phyloP scores from a whole-genome alignment of 208 protist genomes.

The Herpetomonas tarakana region DNA sequence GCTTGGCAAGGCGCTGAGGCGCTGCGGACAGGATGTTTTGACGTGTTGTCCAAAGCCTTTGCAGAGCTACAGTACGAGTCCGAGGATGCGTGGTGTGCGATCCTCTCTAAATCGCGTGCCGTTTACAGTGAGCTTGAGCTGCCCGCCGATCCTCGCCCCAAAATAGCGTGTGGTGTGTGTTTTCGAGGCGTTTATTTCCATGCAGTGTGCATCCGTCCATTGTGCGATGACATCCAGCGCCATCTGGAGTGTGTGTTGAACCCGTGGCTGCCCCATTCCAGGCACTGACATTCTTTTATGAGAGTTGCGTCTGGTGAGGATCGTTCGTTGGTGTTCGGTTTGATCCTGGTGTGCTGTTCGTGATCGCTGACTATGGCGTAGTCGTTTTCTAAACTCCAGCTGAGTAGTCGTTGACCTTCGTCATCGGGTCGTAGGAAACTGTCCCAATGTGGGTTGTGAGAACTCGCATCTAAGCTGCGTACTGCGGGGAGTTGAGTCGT shows the following conservation, averaged over 20 bases:
- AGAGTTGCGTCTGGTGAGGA: too few relatives aligned
- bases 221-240: background rate
- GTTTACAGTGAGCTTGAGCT: background rate
- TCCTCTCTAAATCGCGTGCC: background rate
- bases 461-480: too few relatives aligned
- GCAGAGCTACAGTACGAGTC: background rate
- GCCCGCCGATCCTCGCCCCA: background rate
- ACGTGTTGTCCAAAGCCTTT: background rate
- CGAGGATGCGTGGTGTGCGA: background rate
- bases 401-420: too few relatives aligned
- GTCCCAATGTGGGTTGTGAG: too few relatives aligned
- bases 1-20: background rate
- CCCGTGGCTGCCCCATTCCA: too few relatives aligned
- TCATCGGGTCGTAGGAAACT: too few relatives aligned
- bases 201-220: background rate
- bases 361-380: too few relatives aligned
- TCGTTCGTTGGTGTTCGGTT: too few relatives aligned
- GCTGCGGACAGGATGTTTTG: background rate
- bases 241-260: background rate
- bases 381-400: too few relatives aligned
- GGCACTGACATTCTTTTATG: too few relatives aligned
- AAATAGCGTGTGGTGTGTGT: background rate
- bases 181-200: background rate
- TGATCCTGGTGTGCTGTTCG: too few relatives aligned
- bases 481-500: too few relatives aligned